phyloP scores from a whole-genome alignment of 768 basidiomycete genomes.

The Neoboletus magnificus region DNA sequence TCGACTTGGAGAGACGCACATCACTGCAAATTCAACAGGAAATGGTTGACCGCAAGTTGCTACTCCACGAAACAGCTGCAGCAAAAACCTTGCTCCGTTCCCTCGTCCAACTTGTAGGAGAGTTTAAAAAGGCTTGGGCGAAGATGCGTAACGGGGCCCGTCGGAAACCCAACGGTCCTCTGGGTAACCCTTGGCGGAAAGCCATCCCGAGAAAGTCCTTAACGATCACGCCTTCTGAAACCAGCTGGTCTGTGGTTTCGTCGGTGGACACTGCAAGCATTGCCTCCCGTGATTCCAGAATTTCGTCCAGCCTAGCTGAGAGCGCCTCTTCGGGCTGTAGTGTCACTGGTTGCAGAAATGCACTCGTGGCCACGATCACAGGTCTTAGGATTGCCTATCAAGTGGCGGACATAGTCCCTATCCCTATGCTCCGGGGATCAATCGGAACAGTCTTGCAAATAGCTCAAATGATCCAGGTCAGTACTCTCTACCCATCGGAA shows the following conservation, averaged over 20 bases:
- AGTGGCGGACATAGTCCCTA: conserved; percentile 1
- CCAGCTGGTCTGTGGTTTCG: neutral
- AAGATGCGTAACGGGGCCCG: conserved; percentile 1
- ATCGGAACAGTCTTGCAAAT: conserved; percentile 8
- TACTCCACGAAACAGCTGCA: conserved; percentile 12
- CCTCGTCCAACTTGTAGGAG: neutral
- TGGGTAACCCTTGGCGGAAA: too few species aligned
- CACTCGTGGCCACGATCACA: neutral
- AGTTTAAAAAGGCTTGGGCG: conserved; percentile 7
- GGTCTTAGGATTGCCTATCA: conserved; percentile 8
- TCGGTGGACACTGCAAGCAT: neutral
- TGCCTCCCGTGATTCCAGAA: neutral
- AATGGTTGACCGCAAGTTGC: conserved; percentile 13
- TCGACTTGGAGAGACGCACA: neutral
- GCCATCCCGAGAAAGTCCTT: neutral
- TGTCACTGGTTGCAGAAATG: neutral
- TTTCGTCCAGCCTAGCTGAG: neutral
- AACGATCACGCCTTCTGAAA: neutral
- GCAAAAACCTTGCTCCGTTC: conserved; percentile 12
- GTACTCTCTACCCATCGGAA: neutral
- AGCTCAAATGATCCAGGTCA: conserved; percentile 10
- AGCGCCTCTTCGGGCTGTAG: conserved; percentile 5
- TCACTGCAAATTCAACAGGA: conserved; percentile 17
- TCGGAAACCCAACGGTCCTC: neutral
- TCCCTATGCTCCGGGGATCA: conserved; percentile 4